Evolutionary conservation across 768 basidiomycete species (phyloP).

Genomic region (Suillus plorans): DNA sequence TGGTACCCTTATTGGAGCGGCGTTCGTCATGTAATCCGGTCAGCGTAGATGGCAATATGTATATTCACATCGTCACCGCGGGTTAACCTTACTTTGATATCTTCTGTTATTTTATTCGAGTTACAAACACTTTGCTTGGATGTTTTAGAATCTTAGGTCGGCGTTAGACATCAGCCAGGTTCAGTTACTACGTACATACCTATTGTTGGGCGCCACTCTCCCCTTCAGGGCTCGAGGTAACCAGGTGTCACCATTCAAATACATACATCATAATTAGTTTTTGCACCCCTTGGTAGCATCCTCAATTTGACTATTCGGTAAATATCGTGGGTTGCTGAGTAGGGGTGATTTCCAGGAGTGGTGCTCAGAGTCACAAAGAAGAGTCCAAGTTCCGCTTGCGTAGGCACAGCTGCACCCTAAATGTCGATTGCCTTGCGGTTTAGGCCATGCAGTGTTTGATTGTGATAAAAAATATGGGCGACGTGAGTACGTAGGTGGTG

Average conservation of each 20-base stretch:
- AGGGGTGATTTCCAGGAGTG: neutral
- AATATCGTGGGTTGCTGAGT: neutral
- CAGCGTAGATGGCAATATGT: too few relatives aligned
- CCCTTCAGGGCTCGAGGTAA: neutral
- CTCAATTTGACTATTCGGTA: neutral
- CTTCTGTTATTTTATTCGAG: neutral
- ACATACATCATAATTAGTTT: neutral
- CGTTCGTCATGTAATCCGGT: conserved; percentile 18
- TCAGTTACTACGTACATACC: neutral
- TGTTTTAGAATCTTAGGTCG: neutral
- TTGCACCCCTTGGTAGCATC: neutral
- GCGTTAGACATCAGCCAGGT: neutral
- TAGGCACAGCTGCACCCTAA: neutral
- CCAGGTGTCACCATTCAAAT: neutral
- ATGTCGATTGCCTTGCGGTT: neutral
- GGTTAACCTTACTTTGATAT: neutral
- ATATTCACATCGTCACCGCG: neutral
- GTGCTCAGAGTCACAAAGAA: neutral
- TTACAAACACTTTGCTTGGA: neutral
- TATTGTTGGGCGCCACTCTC: neutral
- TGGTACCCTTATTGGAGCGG: conserved; percentile 26
- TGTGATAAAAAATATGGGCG: neutral
- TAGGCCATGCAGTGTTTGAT: neutral
- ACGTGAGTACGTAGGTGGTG: neutral
- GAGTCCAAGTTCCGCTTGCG: neutral